Base-by-base conservation (phyloP, 305 asterid genomes). In the Plantago coronopus region DNA sequence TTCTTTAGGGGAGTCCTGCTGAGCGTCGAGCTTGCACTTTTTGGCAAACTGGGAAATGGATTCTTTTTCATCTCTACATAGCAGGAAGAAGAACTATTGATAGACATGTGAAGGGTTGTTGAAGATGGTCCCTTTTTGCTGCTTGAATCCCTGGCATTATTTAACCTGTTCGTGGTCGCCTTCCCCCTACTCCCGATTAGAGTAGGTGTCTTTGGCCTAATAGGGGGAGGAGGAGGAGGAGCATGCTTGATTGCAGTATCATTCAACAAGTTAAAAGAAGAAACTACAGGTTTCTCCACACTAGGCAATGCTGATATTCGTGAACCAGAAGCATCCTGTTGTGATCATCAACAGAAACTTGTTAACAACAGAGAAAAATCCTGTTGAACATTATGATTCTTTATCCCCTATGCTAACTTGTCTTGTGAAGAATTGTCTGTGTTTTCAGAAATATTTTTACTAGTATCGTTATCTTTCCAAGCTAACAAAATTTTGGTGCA, bases 41-140 rank as follows among this genome's bases (percentile, higher is more conserved):
- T 84, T 63, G 66, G 69, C 29, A 59, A 57, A 66, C 53, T 67
- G 2, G 88, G 80, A 72, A 85, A 73, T 48, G 72, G 34, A 37
- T 57, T 54, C 61, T 78, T 79, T 20, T 40, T 76, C 47, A 71
- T 62, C 46, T 65, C 75, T 21, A 59, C 68, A 34, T 55, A 67
- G 68, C 67, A 66, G 85, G 63, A 55, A 63, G 62, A 25, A 75
- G 43, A 14, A 38, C 13, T 67, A 49, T 69, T 76, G 64, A 79
- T 75, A 54, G 95, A 76, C 83, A 72, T 70, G 74, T 83, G 93
- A 73, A 81, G 83, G 46, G 98, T 77, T 61, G 79, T 78, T 38
- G 74, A 55, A 67, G 63, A 65, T 44, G 84, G 64, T 64, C 72
- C 73, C 71, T 76, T 78, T 69, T 74, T 82, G 56, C 71, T 79